Evolutionary conservation across 2,329 filamentous ascomycete species (phyloP).

Genomic region (Fusarium veterinarium): DNA sequence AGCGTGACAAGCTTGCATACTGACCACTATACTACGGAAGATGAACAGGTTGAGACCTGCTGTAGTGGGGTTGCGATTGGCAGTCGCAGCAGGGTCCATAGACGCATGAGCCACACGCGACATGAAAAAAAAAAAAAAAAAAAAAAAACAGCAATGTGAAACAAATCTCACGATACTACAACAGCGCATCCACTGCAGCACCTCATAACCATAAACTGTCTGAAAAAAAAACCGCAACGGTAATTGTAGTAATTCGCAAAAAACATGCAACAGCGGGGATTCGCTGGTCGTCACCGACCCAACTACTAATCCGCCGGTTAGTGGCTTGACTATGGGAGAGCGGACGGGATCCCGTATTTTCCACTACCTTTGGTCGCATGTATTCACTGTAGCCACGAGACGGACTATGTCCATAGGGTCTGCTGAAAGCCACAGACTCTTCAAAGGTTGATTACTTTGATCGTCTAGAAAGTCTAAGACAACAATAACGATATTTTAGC

Average conservation of each 20-base stretch:
- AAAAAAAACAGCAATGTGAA: no score
- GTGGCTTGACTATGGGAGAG: slow-evolving; percentile 3
- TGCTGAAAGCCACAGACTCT: not conserved
- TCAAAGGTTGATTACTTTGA: not conserved
- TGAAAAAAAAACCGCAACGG: not conserved
- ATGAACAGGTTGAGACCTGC: not conserved
- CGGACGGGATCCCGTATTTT: slow-evolving; percentile 8
- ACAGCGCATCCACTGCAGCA: not conserved
- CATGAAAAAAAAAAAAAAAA: not conserved
- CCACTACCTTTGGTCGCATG: slow-evolving; percentile 4
- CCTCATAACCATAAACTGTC: not conserved
- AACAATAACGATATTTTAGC: not conserved
- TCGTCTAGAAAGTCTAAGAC: rapidly evolving
- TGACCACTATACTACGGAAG: slow-evolving; percentile 1
- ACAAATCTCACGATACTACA: rapidly evolving
- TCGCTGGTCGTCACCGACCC: slow-evolving; percentile 2
- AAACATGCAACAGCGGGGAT: slow-evolving; percentile 5
- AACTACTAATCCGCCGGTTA: slow-evolving; percentile 1
- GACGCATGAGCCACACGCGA: rapidly evolving
- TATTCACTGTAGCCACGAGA: rapidly evolving
- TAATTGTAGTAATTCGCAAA: not conserved
- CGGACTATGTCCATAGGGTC: rapidly evolving
- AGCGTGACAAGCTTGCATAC: no score
- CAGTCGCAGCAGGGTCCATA: not conserved
- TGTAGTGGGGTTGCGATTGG: not conserved